Conservation (phyloP, 495 filamentous ascomycete genomes). For the Penicillium cataractarum region DNA sequence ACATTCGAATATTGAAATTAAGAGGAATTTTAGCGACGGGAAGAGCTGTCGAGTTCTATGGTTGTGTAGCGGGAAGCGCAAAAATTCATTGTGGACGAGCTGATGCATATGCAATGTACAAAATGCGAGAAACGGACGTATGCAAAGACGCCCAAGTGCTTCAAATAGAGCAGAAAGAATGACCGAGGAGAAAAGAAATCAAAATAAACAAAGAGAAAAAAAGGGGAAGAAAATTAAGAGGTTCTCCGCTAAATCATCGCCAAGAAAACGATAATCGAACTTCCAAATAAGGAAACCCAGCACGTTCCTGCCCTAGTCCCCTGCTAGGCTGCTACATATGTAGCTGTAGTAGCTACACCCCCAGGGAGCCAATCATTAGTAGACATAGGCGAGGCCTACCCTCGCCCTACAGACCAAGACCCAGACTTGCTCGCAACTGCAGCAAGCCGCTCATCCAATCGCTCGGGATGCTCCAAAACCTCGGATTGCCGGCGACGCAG, state of each 20-base stretch:
- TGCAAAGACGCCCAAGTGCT: background rate
- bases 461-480: constrained; percentile 47
- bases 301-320: background rate
- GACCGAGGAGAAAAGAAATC: too few species aligned
- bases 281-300: background rate
- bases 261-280: background rate
- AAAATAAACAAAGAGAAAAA: background rate
- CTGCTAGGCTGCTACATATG: too few species aligned
- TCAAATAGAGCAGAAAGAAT: background rate
- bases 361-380: background rate
- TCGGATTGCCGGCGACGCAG: constrained; percentile 66
- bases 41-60: too few species aligned
- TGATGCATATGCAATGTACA: constrained; percentile 28
- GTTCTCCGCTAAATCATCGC: background rate
- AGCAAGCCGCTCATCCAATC: constrained; percentile 22
- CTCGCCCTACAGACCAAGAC: background rate
- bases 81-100: constrained; percentile 8
- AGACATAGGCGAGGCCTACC: background rate
- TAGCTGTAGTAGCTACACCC: background rate
- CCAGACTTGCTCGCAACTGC: background rate
- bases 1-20: background rate
- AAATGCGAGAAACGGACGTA: constrained; percentile 6
- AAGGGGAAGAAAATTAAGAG: background rate
- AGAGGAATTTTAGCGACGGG: background rate
- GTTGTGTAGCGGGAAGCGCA: too few species aligned